These are phyloP conservation scores for Chrysoporthe deuterocubensis DNA, from an alignment of 2,329 filamentous ascomycete species.

Conservation along the genomic window DNA sequence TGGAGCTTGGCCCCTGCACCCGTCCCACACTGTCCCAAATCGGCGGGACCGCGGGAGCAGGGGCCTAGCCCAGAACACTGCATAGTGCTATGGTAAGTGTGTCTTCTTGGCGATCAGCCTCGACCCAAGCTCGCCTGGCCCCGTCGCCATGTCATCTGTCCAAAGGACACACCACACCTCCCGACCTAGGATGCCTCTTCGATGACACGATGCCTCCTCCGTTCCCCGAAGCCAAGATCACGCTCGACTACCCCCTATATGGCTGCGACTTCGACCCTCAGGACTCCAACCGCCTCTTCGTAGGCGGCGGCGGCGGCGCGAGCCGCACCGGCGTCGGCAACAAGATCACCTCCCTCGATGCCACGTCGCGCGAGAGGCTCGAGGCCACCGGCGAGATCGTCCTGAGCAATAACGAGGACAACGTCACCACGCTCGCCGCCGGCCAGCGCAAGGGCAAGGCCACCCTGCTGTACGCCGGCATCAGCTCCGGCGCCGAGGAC, in stretches of 20 bases:
- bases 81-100: not conserved
- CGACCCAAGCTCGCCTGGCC: not conserved
- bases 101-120: not conserved
- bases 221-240: constrained; percentile 61
- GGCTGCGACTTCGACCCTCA: constrained; percentile 86
- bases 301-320: constrained; percentile 86
- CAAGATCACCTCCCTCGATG: constrained; percentile 79
- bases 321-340: constrained; percentile 82
- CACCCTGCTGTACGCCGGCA: constrained; percentile 71
- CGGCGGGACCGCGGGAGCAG: not conserved
- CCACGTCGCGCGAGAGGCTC: constrained; percentile 66
- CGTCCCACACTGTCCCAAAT: not conserved
- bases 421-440: constrained; percentile 79
- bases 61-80: not conserved
- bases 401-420: constrained; percentile 84
- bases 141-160: constrained; percentile 10
- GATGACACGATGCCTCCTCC: constrained; percentile 34
- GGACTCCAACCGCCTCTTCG: constrained; percentile 74
- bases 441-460: constrained; percentile 62
- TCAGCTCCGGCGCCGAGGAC: constrained; percentile 79
- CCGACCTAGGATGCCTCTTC: constrained; percentile 14
- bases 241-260: constrained; percentile 83
- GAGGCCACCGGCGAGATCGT: constrained; percentile 73
- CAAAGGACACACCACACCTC: not conserved
- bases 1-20: not conserved